phyloP scores from a whole-genome alignment of 257 asterid genomes.

The Gentiana dahurica region DNA sequence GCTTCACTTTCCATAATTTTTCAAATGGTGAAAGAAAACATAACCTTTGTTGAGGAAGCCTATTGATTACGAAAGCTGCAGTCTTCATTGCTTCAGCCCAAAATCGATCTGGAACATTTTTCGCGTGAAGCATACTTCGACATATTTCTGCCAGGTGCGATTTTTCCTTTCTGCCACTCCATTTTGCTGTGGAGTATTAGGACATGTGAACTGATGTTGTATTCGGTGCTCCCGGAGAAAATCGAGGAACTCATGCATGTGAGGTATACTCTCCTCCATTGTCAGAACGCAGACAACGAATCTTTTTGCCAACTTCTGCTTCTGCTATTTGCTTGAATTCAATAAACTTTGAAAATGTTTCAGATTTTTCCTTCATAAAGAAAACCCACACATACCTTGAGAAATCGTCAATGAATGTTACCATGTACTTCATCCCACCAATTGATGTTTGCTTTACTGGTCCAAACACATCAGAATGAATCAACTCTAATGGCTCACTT shows the following conservation, averaged over 20 bases:
- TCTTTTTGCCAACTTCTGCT: not conserved
- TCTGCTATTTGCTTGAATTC: too few species aligned
- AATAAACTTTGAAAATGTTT: too few species aligned
- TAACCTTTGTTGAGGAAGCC: not conserved
- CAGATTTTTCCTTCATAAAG: constrained; percentile 4
- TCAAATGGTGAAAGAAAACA: not conserved
- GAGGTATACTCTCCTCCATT: constrained; percentile 5
- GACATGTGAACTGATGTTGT: not conserved
- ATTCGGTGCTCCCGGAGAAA: not conserved
- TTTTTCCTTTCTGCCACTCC: not conserved
- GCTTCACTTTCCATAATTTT: not conserved
- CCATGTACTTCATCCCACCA: not conserved
- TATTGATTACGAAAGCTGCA: not conserved
- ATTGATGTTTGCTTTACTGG: not conserved
- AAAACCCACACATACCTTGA: not conserved
- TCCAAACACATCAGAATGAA: not conserved
- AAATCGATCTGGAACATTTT: constrained; percentile 1
- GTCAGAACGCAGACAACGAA: not conserved
- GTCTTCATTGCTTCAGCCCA: constrained; percentile 6
- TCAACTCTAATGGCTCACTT: not conserved
- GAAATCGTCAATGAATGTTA: not conserved
- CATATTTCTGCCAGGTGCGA: not conserved
- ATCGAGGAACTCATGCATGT: not conserved
- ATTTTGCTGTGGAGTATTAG: constrained; percentile 1
- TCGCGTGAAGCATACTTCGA: constrained; percentile 1